A percentile compares a stretch with the other conserved stretches of the same genome.
These are phyloP conservation scores for Suillus fuscotomentosus DNA, from an alignment of 768 basidiomycete genomes.

Conservation along the genomic window DNA sequence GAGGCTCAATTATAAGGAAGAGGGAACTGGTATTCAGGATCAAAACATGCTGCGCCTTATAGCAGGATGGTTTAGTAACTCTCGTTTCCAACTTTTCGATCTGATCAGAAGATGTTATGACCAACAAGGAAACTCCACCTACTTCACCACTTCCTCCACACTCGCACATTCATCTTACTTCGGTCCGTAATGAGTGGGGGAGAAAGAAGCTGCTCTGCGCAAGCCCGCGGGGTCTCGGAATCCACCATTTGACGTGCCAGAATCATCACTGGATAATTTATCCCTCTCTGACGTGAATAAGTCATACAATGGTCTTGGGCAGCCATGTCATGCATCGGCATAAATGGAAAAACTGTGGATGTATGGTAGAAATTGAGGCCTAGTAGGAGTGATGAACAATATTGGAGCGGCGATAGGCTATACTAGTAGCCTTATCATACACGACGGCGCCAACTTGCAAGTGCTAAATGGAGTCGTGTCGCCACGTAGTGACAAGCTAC, in stretches of 20 bases:
- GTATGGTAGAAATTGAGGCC: neutral
- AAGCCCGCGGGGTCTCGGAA: neutral
- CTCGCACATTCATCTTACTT: neutral
- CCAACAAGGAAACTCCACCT: neutral
- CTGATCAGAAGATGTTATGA: neutral
- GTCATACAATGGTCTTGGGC: neutral
- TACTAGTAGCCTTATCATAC: neutral
- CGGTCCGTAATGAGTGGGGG: neutral
- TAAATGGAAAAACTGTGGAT: neutral
- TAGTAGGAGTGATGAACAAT: neutral
- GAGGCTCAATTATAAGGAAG: neutral
- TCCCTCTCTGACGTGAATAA: neutral
- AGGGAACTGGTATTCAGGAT: neutral
- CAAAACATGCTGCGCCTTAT: neutral
- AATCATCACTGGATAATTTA: too few relatives aligned
- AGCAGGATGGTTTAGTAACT: neutral
- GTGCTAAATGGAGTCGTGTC: neutral
- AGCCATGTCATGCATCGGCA: neutral
- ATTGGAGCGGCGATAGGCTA: neutral
- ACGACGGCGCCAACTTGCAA: neutral
- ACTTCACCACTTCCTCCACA: neutral
- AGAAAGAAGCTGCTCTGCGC: neutral
- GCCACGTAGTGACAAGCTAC: neutral
- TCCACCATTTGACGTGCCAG: neutral
- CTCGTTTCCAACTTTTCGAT: neutral